Conservation (phyloP, 73 alveolate genomes). For the Tetrahymena malaccensis region DNA sequence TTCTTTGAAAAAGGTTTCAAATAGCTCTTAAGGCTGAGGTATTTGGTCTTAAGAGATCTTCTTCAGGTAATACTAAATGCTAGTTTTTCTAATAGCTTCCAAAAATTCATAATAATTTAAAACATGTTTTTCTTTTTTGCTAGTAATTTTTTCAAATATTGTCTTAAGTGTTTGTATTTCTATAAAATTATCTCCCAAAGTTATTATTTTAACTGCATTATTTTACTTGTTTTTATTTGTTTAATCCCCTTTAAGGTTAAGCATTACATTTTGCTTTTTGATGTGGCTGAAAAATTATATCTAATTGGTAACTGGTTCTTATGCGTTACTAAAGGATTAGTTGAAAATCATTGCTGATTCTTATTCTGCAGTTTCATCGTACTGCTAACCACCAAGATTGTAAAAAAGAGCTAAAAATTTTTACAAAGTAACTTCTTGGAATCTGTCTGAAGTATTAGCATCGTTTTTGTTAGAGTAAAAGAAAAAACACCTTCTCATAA, state of each 20-base stretch:
- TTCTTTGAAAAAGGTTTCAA: background rate
- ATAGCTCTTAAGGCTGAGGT: background rate
- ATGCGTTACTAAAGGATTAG: background rate
- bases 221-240: background rate
- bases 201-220: background rate
- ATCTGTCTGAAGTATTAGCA: background rate
- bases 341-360: background rate
- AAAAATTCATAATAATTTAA: background rate
- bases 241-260: background rate
- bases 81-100: background rate
- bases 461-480: background rate
- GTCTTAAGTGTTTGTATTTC: background rate
- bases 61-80: background rate
- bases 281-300: background rate
- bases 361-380: background rate
- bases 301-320: background rate
- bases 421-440: background rate
- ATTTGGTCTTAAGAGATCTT: background rate
- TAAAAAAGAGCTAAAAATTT: background rate
- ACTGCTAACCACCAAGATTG: background rate
- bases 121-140: background rate
- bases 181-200: background rate
- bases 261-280: background rate
- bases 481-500: background rate
- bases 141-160: background rate